A percentile compares a stretch with the other conserved stretches of the same genome.
Conservation (phyloP, 1,284 basidiomycete species). For the Pseudozyma tsukubaensis region DNA sequence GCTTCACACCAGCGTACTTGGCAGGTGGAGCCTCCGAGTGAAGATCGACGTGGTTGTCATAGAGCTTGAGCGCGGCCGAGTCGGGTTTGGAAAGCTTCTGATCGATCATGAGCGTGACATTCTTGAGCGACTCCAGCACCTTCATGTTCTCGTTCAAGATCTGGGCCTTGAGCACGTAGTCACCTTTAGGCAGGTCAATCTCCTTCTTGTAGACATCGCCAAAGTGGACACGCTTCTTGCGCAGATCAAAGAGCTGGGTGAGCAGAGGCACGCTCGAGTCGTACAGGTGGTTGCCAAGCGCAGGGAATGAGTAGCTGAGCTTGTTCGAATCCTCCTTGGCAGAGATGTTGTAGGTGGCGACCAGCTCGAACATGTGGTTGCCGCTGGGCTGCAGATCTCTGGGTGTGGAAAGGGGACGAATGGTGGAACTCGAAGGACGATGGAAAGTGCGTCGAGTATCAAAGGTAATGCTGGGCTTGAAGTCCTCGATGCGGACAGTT, state of each 20-base stretch:
- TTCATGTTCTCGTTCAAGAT: conserved; percentile 59
- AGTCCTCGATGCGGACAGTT: conserved; percentile 64
- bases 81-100: conserved; percentile 67
- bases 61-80: conserved; percentile 60
- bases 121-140: conserved; percentile 64
- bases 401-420: conserved; percentile 59
- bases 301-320: conserved; percentile 60
- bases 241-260: conserved; percentile 63
- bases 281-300: conserved; percentile 66
- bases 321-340: conserved; percentile 61
- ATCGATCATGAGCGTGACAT: conserved; percentile 63
- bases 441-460: conserved; percentile 64
- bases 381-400: conserved; percentile 66
- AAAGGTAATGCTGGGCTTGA: conserved; percentile 64
- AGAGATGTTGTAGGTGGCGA: conserved; percentile 65
- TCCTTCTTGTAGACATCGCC: conserved; percentile 69
- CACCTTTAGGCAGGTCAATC: conserved; percentile 65
- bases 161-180: conserved; percentile 66
- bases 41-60: conserved; percentile 67
- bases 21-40: conserved; percentile 52
- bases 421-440: conserved; percentile 56
- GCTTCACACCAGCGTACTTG: conserved; percentile 62
- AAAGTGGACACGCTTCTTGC: conserved; percentile 63
- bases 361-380: conserved; percentile 65
- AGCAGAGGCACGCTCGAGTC: conserved; percentile 67